These are phyloP conservation scores for Auxenochlorella pyrenoidosa DNA, from an alignment of 139 green algal species.

Conservation along the genomic window DNA sequence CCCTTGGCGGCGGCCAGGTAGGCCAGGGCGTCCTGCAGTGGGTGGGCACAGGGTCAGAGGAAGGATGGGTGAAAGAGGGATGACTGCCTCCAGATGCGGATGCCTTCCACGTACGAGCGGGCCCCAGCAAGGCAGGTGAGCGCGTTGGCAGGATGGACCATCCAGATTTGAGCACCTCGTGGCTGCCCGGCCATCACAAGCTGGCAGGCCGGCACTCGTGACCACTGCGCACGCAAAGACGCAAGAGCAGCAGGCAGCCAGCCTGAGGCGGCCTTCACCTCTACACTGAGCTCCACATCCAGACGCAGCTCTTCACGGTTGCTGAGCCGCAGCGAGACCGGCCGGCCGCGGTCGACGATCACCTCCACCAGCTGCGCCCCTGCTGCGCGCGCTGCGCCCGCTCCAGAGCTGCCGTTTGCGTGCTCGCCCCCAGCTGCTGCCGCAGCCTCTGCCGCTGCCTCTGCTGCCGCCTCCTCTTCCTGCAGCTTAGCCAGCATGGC, in stretches of 20 bases:
- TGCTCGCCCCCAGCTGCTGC: not conserved
- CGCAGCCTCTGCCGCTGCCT: not conserved
- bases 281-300: conserved; percentile 55
- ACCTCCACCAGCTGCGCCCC: conserved; percentile 78
- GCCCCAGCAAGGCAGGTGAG: too few relatives aligned
- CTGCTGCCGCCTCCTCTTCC: not conserved
- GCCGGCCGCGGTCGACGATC: conserved; percentile 87
- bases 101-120: too few relatives aligned
- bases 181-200: too few relatives aligned
- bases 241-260: too few relatives aligned
- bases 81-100: too few relatives aligned
- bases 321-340: conserved; percentile 80
- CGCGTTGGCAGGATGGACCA: too few relatives aligned
- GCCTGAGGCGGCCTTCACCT: too few relatives aligned
- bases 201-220: too few relatives aligned
- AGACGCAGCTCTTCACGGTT: conserved; percentile 62
- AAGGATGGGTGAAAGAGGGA: too few relatives aligned
- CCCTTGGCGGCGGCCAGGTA: conserved; percentile 7
- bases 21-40: not conserved
- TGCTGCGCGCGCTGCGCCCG: not conserved
- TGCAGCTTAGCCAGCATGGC: conserved; percentile 2
- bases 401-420: not conserved
- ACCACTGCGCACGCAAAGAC: too few relatives aligned
- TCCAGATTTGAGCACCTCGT: too few relatives aligned
- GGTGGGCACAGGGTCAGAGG: too few relatives aligned